Conservation (phyloP, 75 land plant species). For the Ceratopteris richardii region DNA sequence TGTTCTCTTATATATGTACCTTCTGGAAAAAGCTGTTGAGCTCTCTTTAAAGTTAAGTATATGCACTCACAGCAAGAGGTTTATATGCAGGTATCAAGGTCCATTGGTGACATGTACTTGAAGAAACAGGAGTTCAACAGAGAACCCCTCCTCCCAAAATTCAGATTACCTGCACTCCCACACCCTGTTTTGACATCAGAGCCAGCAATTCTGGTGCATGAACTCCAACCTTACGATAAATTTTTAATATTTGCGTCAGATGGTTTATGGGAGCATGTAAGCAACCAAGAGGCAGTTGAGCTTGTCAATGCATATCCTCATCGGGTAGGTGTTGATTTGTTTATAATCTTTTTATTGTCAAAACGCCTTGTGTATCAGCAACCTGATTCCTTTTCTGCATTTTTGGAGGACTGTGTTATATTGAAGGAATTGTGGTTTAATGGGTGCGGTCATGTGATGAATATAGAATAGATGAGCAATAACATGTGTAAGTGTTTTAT, state of each 20-base stretch:
- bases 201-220: conserved; percentile 44
- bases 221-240: conserved; percentile 48
- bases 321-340: conserved; percentile 40
- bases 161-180: conserved; percentile 50
- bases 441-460: too few relatives aligned
- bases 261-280: conserved; percentile 91
- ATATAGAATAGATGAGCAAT: too few relatives aligned
- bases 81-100: conserved; percentile 62
- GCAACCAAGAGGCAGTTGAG: conserved; percentile 76
- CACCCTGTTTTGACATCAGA: conserved; percentile 71
- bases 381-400: too few relatives aligned
- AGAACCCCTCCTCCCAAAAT: conserved; percentile 53
- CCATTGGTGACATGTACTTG: conserved; percentile 83
- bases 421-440: too few relatives aligned
- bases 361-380: too few relatives aligned
- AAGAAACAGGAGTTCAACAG: conserved; percentile 70
- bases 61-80: too few relatives aligned
- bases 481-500: too few relatives aligned
- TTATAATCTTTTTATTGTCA: too few relatives aligned
- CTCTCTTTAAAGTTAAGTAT: too few relatives aligned
- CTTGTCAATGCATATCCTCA: conserved; percentile 59
- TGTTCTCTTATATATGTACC: too few relatives aligned
- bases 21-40: too few relatives aligned
- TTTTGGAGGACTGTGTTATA: too few relatives aligned
- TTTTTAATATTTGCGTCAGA: conserved; percentile 91